Percentiles rank a stretch among this genome's conserved stretches.
phyloP scores from a whole-genome alignment of 805 yeast genomes.

The Candida gorgasii region DNA sequence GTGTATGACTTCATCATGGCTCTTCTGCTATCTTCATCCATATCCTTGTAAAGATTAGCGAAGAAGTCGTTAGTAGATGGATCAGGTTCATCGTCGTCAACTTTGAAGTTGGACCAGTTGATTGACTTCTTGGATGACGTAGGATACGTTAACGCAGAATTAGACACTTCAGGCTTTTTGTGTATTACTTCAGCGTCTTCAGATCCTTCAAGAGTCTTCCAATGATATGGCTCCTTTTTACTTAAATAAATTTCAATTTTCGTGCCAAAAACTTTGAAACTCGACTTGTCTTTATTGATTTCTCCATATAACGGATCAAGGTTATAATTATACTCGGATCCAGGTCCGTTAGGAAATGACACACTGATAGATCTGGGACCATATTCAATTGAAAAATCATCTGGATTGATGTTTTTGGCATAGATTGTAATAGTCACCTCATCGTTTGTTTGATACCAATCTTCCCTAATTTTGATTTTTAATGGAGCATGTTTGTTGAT shows the following conservation, averaged over 20 bases:
- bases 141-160: slow-evolving; percentile 48
- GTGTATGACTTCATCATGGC: slow-evolving; percentile 97
- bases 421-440: slow-evolving; percentile 68
- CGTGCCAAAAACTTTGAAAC: slow-evolving; percentile 59
- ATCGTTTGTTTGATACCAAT: slow-evolving; percentile 62
- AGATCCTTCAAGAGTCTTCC: slow-evolving; percentile 54
- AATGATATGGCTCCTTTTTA: slow-evolving; percentile 48
- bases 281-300: slow-evolving; percentile 49
- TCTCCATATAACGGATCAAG: slow-evolving; percentile 54
- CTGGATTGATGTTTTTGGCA: slow-evolving; percentile 61
- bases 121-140: slow-evolving; percentile 59
- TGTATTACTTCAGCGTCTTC: slow-evolving; percentile 6
- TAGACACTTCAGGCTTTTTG: slow-evolving; percentile 12
- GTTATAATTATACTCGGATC: slow-evolving; percentile 58
- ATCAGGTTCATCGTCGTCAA: slow-evolving; percentile 44
- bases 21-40: slow-evolving; percentile 82
- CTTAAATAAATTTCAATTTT: slow-evolving; percentile 70
- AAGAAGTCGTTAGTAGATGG: slow-evolving; percentile 69
- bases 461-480: slow-evolving; percentile 36
- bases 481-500: slow-evolving; percentile 43
- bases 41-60: slow-evolving; percentile 67
- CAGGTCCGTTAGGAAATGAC: slow-evolving; percentile 48
- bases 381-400: slow-evolving; percentile 44
- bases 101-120: slow-evolving; percentile 65
- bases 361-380: slow-evolving; percentile 36